These are phyloP conservation scores for Melocanna baccifera DNA, from an alignment of 176 grass and related monocot genomes.

Conservation along the genomic window DNA sequence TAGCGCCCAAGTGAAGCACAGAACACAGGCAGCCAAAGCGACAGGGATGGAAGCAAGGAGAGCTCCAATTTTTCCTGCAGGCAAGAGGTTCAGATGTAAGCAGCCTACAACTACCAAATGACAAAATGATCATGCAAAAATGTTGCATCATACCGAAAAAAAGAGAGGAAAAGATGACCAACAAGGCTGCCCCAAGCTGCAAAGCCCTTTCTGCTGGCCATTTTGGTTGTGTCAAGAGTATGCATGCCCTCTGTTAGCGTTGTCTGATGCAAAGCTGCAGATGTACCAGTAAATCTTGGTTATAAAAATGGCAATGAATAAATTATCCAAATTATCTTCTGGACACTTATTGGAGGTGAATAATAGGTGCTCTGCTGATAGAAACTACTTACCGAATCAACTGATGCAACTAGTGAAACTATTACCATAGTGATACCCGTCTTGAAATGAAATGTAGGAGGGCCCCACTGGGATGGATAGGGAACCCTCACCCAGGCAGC, in stretches of 20 bases:
- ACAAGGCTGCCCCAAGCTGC: constrained; percentile 68
- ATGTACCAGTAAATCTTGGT: constrained; percentile 10
- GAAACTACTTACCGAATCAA: constrained; percentile 80
- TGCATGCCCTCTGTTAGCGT: constrained; percentile 91
- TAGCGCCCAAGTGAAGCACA: constrained; percentile 94
- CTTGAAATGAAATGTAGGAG: constrained; percentile 85
- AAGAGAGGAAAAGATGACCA: constrained; percentile 77
- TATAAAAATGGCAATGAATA: constrained; percentile 15
- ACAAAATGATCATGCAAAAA: neutral
- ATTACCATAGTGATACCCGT: constrained; percentile 80
- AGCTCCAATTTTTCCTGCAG: constrained; percentile 90
- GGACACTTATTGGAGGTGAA: constrained; percentile 4
- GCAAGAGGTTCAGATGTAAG: constrained; percentile 7
- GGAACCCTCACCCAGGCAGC: constrained; percentile 89
- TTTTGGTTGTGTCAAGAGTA: constrained; percentile 82
- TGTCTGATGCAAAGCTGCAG: constrained; percentile 64
- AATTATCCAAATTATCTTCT: neutral
- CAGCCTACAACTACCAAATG: neutral
- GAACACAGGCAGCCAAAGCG: constrained; percentile 75
- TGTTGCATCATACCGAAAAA: constrained; percentile 61
- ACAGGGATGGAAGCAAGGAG: constrained; percentile 86
- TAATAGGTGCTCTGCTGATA: neutral
- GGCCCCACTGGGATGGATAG: constrained; percentile 95
- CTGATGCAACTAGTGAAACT: constrained; percentile 82
- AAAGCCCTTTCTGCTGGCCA: constrained; percentile 79